Percentiles rank a stretch among this genome's conserved stretches.
Evolutionary conservation across 257 asterid genomes (phyloP).

Genomic region (Solanum sitiens): DNA sequence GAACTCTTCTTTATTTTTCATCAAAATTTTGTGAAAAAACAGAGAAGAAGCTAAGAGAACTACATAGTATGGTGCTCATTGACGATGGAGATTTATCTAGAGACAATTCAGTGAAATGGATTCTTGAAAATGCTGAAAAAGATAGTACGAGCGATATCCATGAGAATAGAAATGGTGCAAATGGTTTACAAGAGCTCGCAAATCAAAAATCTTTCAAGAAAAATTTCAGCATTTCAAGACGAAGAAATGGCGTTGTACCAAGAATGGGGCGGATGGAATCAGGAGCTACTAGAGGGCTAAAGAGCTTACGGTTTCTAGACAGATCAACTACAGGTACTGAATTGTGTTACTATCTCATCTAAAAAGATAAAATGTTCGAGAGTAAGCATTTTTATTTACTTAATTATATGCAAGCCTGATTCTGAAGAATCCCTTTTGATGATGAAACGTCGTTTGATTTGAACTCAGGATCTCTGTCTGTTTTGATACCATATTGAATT

Average conservation of each 20-base stretch:
- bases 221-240: constrained; percentile 8
- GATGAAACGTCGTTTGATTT: background rate
- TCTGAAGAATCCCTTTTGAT: background rate
- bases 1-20: background rate
- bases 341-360: background rate
- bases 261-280: constrained; percentile 46
- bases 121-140: constrained; percentile 39
- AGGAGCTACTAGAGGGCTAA: constrained; percentile 52
- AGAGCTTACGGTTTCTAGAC: constrained; percentile 70
- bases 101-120: constrained; percentile 36
- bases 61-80: background rate
- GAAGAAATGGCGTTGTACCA: constrained; percentile 13
- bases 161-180: constrained; percentile 3
- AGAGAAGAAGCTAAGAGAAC: background rate
- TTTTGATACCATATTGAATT: background rate
- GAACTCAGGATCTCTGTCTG: background rate
- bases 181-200: background rate
- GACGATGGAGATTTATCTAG: constrained; percentile 16
- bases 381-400: background rate
- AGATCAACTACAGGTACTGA: constrained; percentile 41
- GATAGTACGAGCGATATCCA: constrained; percentile 23
- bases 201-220: background rate
- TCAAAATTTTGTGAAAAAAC: background rate
- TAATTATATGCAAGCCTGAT: background rate
- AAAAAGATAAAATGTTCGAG: background rate